Evolutionary conservation across 257 asterid genomes (phyloP), one percentile per base, ranked within the genome.

Genomic region (Solanum sejunctum): DNA sequence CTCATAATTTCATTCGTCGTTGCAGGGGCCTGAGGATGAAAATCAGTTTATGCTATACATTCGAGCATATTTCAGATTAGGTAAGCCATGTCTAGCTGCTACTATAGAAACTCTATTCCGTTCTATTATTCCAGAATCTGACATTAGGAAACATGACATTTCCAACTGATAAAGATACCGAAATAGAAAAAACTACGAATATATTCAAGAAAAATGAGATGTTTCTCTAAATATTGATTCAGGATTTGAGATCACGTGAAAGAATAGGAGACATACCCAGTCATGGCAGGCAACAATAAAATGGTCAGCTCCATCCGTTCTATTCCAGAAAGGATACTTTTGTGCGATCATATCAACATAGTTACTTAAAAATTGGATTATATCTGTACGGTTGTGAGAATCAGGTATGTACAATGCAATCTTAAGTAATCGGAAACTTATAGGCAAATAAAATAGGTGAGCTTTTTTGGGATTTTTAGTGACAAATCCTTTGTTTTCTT

Each of bases 211-310:
- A 47, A n/a, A 6, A 47, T 73, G 81, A 72, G 80, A 47, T 12
- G 21, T 9, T n/a, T 21, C 81, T 45, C 18, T 47, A 21, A 67
- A 21, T 12, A 73, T 47, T n/a, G 21, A 7, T 72, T 5, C 58
- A 21, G n/a, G 60, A 47, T 47, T 21, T 73, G 12, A 73, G 41
- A 21, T 12, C 20, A 73, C 39, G 3, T 0, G 39, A 0, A 73
- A 47, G 81, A 51, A 73, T 23, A 8, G 51, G 23, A 60, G 15
- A 80, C 88, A 28, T 88, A 92, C 95, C 96, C 94, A 90, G 78
- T 92, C 96, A 84, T 92, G 94, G 88, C 94, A 91, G 85, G 94
- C 93, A 67, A 91, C 92, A 66, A 92, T 84, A 87, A 92, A 91
- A 91, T 92, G 94, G 85, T 92, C 93, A 83, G 89, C 88, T 55